Conservation (phyloP, 1,284 basidiomycete species). For the Fomitiporia mediterranea region DNA sequence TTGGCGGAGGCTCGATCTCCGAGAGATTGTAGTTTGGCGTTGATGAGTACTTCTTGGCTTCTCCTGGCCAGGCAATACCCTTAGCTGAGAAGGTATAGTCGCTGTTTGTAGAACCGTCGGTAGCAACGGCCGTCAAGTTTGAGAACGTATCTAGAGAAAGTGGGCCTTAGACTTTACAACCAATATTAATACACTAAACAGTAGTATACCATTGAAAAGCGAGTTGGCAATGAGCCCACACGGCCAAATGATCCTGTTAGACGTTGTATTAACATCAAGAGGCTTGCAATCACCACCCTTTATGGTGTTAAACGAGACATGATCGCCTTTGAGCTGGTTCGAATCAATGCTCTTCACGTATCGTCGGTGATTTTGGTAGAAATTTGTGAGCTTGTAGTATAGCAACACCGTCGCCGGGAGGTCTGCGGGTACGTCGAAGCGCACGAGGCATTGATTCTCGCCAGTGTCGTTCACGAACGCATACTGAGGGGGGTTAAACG, state of each 20-base stretch:
- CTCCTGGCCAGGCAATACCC: conserved; percentile 93
- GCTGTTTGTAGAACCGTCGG: conserved; percentile 39
- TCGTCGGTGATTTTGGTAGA: conserved; percentile 97
- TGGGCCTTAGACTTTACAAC: not conserved
- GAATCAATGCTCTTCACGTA: conserved; percentile 92
- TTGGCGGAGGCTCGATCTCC: conserved; percentile 87
- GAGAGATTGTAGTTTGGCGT: conserved; percentile 53
- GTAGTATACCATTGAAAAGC: conserved; percentile 82
- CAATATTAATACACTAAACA: not conserved
- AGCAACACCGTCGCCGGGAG: conserved; percentile 79
- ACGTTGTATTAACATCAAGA: conserved; percentile 49
- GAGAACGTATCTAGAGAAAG: conserved; percentile 68
- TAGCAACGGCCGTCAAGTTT: conserved; percentile 43
- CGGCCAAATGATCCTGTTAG: conserved; percentile 73
- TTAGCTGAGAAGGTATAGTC: conserved; percentile 75
- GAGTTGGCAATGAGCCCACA: conserved; percentile 98
- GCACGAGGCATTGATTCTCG: conserved; percentile 65
- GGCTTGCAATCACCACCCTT: conserved; percentile 87
- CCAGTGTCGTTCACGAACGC: conserved; percentile 58
- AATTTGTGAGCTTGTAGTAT: conserved; percentile 96
- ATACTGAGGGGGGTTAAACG: conserved; percentile 54
- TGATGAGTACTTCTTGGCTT: conserved; percentile 82
- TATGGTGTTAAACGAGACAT: conserved; percentile 48
- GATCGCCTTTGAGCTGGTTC: conserved; percentile 81
- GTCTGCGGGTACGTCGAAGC: conserved; percentile 80